A percentile compares a stretch with the other conserved stretches of the same genome.
Evolutionary conservation across 1,284 basidiomycete genomes (phyloP).

Genomic region (Inonotus obliquus): DNA sequence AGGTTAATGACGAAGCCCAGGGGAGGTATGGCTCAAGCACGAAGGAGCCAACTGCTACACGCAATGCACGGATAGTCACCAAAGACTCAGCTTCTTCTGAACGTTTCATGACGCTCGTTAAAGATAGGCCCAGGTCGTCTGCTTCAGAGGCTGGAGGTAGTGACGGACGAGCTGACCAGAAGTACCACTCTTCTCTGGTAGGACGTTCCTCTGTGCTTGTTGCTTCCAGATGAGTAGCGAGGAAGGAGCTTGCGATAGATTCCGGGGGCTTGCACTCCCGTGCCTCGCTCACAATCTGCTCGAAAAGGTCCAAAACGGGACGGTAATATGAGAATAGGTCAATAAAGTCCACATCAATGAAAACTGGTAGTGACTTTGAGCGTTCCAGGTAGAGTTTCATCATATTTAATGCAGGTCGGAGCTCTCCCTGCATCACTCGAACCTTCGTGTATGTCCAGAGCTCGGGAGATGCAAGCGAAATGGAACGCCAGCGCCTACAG

Average conservation of each 20-base stretch:
- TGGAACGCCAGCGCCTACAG: slow-evolving; percentile 10
- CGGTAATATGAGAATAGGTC: slow-evolving; percentile 5
- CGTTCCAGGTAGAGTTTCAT: slow-evolving; percentile 9
- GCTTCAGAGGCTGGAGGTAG: background rate
- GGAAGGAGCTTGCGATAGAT: slow-evolving; percentile 1
- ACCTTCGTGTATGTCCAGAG: slow-evolving; percentile 20
- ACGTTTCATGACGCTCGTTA: background rate
- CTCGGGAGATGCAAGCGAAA: slow-evolving; percentile 3
- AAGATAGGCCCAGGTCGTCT: background rate
- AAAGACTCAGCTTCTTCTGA: background rate
- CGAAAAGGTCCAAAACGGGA: slow-evolving; percentile 7
- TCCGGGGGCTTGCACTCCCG: slow-evolving; percentile 1
- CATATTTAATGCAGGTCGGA: slow-evolving; percentile 8
- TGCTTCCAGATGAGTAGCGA: slow-evolving; percentile 14
- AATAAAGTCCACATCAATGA: slow-evolving; percentile 17
- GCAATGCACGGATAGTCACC: slow-evolving; percentile 13
- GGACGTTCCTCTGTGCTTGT: slow-evolving; percentile 8
- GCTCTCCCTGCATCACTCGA: background rate
- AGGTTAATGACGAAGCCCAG: slow-evolving; percentile 9
- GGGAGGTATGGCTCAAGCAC: slow-evolving; percentile 12
- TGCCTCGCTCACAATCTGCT: slow-evolving; percentile 7
- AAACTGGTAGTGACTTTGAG: background rate
- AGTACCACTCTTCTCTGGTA: slow-evolving; percentile 17
- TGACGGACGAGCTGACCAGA: slow-evolving; percentile 13
- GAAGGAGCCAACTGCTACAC: slow-evolving; percentile 12